phyloP scores from a whole-genome alignment of 2,329 filamentous ascomycete genomes.

The Exophiala phaeomuriformis region DNA sequence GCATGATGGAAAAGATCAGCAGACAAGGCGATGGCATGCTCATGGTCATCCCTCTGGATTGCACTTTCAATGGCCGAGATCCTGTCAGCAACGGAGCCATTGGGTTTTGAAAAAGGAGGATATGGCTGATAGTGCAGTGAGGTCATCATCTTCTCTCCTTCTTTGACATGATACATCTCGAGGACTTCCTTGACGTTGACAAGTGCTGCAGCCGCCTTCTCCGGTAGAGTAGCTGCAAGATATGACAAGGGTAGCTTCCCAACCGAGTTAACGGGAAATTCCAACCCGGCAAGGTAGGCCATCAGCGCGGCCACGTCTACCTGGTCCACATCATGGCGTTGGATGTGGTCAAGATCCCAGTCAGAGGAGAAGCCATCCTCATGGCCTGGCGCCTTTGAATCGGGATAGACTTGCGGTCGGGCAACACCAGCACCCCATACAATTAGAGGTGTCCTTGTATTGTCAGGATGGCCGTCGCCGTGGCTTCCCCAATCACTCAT shows the following conservation, averaged over 20 bases:
- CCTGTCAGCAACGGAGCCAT: conserved; percentile 58
- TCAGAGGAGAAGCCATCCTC: conserved; percentile 80
- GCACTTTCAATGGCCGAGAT: conserved; percentile 59
- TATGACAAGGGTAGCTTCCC: conserved; percentile 84
- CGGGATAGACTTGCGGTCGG: conserved; percentile 54
- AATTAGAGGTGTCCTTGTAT: conserved; percentile 87
- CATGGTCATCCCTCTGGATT: conserved; percentile 59
- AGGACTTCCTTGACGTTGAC: conserved; percentile 80
- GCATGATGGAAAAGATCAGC: conserved; percentile 68
- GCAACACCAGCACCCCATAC: conserved; percentile 90
- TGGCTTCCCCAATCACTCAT: conserved; percentile 99
- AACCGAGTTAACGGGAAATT: conserved; percentile 94
- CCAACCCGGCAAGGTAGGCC: conserved; percentile 79
- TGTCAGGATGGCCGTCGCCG: conserved; percentile 94
- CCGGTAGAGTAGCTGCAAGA: conserved; percentile 60
- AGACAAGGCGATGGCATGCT: conserved; percentile 72
- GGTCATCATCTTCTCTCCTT: conserved; percentile 68
- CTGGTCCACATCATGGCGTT: conserved; percentile 84
- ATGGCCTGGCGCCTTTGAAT: conserved; percentile 64
- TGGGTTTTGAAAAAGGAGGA: conserved; percentile 56
- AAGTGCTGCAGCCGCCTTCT: conserved; percentile 77
- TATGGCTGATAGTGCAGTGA: conserved; percentile 75
- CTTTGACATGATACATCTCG: conserved; percentile 95
- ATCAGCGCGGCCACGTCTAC: conserved; percentile 93
- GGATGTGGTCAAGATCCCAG: conserved; percentile 74